Base-by-base conservation (phyloP, 495 filamentous ascomycete species). In the Neurospora sp. region DNA sequence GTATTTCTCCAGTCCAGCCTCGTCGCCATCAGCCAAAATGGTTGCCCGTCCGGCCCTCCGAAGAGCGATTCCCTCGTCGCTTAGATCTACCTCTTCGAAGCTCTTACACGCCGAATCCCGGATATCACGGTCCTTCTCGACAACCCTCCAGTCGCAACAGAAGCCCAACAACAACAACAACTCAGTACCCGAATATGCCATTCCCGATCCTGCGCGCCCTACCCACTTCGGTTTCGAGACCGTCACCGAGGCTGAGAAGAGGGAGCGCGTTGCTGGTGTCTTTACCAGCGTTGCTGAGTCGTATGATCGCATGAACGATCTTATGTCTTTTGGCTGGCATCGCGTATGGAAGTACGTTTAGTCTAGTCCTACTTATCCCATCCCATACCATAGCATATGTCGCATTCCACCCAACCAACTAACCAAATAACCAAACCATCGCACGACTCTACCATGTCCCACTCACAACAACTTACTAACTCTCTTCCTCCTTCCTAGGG, bases 321-420 rank as follows among this genome's bases (percentile, higher is more conserved):
- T 98, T 69, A 98, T 99, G 96, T 98, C 94, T 53, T 89, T 98
- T 37, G 94, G 94, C 42, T 94, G 97, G 83, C 96, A 99, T 82
- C 92, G 96, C 18, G 85, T 98, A 69, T 99, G 96, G 96, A 99
- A 99, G 82, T 83, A 61, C 20, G 81, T 77, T 39, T 31, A 37
- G 37, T 45, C 70, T 68, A 42, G 12, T 20, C 38, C 27, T 31
- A 3, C 27, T 44, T 47, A 41, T 39, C 40, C 71, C 42, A 38
- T 20, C 0, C n/a, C 8, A 20, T 47, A 47, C 0, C 44, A 10
- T 47, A 47, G 0, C 44, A 10, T 47, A 8, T 45, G 7, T 45
- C 42, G n/a, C 44, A 47, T 31, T 31, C 27, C 27, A 31, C 27
- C 22, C 68, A 18, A 16, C 61, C 27, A 39, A 35, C 39, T 4